Conservation (phyloP, 805 yeast species). For the Cyberlindnera euphorbiiphila region DNA sequence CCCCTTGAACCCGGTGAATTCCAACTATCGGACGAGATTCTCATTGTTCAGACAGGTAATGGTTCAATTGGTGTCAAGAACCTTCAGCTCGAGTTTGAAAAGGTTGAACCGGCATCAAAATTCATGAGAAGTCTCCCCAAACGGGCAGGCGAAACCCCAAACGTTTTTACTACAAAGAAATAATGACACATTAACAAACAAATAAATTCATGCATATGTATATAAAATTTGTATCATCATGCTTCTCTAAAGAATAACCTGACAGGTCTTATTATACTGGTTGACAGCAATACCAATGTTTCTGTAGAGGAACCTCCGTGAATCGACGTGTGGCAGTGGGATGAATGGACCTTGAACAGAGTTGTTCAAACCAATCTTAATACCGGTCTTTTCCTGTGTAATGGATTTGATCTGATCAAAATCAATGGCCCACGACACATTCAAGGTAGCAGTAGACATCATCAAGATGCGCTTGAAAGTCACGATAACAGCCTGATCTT, state of each 20-base stretch:
- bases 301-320: slow-evolving; percentile 62
- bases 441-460: slow-evolving; percentile 56
- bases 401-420: slow-evolving; percentile 67
- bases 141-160: slow-evolving; percentile 38
- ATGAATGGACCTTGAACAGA: slow-evolving; percentile 66
- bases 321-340: slow-evolving; percentile 67
- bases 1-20: slow-evolving; percentile 31
- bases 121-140: slow-evolving; percentile 44
- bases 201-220: not conserved
- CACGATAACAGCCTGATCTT: slow-evolving; percentile 70
- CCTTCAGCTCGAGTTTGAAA: slow-evolving; percentile 54
- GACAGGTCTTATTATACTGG: slow-evolving; percentile 70
- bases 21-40: slow-evolving; percentile 15
- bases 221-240: no score
- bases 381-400: slow-evolving; percentile 75
- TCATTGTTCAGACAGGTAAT: slow-evolving; percentile 42
- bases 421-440: slow-evolving; percentile 65
- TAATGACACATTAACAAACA: not conserved
- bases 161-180: slow-evolving; percentile 10
- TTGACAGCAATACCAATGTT: slow-evolving; percentile 77
- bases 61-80: slow-evolving; percentile 35
- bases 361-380: slow-evolving; percentile 57
- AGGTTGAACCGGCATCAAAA: slow-evolving; percentile 39
- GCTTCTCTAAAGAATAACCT: slow-evolving; percentile 42
- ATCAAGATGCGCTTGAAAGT: slow-evolving; percentile 69